Percentiles rank a stretch among this genome's conserved stretches.
Conservation (phyloP, 345 rosid genomes). For the Corchorus olitorius region DNA sequence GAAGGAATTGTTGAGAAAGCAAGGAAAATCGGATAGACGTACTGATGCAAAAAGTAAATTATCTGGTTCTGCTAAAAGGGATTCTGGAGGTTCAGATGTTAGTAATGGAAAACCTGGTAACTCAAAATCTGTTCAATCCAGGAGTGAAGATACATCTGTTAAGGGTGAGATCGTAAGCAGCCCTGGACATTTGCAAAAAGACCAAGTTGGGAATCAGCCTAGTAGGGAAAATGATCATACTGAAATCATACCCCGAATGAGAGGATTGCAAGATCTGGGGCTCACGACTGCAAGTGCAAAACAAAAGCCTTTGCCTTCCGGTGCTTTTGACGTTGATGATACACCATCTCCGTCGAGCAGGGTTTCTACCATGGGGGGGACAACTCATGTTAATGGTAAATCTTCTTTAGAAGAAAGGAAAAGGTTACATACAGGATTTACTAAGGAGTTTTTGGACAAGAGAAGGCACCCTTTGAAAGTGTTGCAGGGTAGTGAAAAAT, state of each 20-base stretch:
- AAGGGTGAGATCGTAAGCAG: conserved; percentile 32
- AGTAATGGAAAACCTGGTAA: conserved; percentile 43
- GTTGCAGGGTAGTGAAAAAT: conserved; percentile 23
- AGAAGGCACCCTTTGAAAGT: conserved; percentile 28
- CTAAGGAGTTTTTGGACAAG: conserved; percentile 21
- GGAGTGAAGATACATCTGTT: conserved; percentile 31
- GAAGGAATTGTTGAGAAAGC: conserved; percentile 61
- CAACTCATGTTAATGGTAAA: conserved; percentile 59
- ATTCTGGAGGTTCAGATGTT: conserved; percentile 46
- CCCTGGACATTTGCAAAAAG: conserved; percentile 29
- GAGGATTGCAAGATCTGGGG: conserved; percentile 89
- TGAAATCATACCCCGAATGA: conserved; percentile 70
- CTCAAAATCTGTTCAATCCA: conserved; percentile 34
- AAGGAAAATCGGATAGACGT: conserved; percentile 43
- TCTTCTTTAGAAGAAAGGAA: conserved; percentile 25
- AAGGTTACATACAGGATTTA: conserved; percentile 22
- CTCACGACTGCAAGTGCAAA: conserved; percentile 59
- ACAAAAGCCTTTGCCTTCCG: conserved; percentile 51
- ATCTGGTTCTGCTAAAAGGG: conserved; percentile 44
- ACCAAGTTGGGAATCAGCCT: conserved; percentile 41
- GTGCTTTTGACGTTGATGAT: conserved; percentile 49
- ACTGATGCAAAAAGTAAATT: conserved; percentile 39
- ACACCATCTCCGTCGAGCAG: conserved; percentile 47
- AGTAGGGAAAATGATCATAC: conserved; percentile 49
- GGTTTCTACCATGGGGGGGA: conserved; percentile 51